A percentile compares a stretch with the other conserved stretches of the same genome.
These are phyloP conservation scores for Aaosphaeria arxii DNA, from an alignment of 2,329 filamentous ascomycete genomes.

Conservation along the genomic window DNA sequence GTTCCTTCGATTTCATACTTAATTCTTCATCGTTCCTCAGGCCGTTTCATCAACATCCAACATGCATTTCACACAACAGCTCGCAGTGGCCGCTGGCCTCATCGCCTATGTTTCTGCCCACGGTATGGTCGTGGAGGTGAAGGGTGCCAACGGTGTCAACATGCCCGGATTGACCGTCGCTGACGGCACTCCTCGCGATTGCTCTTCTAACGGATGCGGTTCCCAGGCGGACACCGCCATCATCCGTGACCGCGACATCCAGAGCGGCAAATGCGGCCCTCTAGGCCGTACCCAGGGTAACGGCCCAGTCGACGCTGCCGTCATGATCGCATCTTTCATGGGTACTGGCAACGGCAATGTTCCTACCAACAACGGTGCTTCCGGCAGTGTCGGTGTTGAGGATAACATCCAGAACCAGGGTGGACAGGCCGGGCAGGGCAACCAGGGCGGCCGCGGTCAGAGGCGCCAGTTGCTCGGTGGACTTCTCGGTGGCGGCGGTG, in stretches of 20 bases:
- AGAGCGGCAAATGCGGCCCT: conserved; percentile 51
- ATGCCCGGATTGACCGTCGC: conserved; percentile 63
- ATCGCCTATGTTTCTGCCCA: conserved; percentile 52
- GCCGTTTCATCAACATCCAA: conserved; percentile 1
- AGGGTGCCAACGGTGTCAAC: conserved; percentile 59
- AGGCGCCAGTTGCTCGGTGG: conserved; percentile 32
- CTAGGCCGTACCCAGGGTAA: conserved; percentile 63
- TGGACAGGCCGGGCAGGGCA: not conserved
- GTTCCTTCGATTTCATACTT: too few species aligned
- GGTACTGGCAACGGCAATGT: conserved; percentile 13
- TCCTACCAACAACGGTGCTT: conserved; percentile 29
- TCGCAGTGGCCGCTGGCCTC: conserved; percentile 21
- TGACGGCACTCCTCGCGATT: conserved; percentile 68
- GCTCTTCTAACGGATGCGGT: conserved; percentile 57
- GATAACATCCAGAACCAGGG: conserved; percentile 20
- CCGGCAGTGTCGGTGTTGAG: conserved; percentile 28
- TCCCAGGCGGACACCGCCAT: conserved; percentile 67
- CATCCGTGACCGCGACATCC: conserved; percentile 61
- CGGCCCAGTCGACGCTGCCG: conserved; percentile 58
- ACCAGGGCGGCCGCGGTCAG: not conserved
- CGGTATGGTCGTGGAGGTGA: conserved; percentile 55
- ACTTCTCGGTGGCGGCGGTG: conserved; percentile 28
- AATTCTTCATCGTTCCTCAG: too few species aligned
- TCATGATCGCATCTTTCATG: conserved; percentile 63
- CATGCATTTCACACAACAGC: conserved; percentile 26